Percentiles rank a stretch among this genome's conserved stretches.
phyloP scores from a whole-genome alignment of 345 rosid genomes.

The Corchorus olitorius region DNA sequence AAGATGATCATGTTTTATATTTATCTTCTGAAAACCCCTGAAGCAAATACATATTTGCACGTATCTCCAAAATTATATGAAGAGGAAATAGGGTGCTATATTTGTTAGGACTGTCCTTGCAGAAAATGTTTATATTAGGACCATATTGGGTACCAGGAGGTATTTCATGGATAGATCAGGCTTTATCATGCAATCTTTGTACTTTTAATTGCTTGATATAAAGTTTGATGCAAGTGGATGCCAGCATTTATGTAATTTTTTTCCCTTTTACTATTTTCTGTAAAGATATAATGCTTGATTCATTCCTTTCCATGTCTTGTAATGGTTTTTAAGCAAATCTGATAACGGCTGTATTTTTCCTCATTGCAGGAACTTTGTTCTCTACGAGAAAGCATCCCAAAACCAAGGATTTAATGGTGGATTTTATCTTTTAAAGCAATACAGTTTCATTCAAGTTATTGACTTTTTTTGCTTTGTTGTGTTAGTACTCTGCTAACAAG shows the following conservation, averaged over 20 bases:
- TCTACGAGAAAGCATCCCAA: conserved; percentile 76
- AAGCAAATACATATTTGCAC: too few species aligned
- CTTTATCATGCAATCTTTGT: too few species aligned
- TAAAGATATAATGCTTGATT: background rate
- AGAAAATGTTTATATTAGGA: too few species aligned
- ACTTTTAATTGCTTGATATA: too few species aligned
- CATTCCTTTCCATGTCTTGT: background rate
- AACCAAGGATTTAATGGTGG: conserved; percentile 81
- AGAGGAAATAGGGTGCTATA: too few species aligned
- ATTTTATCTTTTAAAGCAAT: conserved; percentile 14
- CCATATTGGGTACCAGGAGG: too few species aligned
- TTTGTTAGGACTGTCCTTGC: too few species aligned
- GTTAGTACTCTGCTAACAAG: conserved; percentile 10
- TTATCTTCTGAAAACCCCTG: too few species aligned
- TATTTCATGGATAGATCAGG: too few species aligned
- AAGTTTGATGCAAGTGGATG: background rate
- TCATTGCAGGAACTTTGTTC: conserved; percentile 67
- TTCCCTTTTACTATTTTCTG: background rate
- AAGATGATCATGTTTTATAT: too few species aligned
- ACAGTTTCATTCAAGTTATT: conserved; percentile 10
- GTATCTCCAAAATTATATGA: too few species aligned
- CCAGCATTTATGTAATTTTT: background rate
- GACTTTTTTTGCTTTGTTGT: background rate
- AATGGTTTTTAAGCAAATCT: background rate
- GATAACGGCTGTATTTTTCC: conserved; percentile 19